Evolutionary conservation across 805 yeast species (phyloP).

Genomic region (Pichia heedii): DNA sequence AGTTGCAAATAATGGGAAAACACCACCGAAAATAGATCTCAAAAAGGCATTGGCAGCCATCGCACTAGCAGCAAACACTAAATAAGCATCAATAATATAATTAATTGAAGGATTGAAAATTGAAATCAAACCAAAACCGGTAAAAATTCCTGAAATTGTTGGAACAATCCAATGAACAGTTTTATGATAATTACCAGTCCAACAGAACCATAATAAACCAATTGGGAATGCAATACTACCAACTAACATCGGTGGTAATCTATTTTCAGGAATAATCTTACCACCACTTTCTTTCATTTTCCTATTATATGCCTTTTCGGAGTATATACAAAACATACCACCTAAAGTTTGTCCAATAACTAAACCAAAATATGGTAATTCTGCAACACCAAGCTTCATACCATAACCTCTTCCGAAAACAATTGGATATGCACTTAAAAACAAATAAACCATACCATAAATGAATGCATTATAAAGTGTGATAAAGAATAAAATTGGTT

Average conservation of each 20-base stretch:
- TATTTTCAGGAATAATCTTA: slow-evolving; percentile 65
- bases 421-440: slow-evolving; percentile 68
- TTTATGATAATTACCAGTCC: slow-evolving; percentile 74
- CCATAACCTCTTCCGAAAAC: slow-evolving; percentile 57
- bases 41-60: slow-evolving; percentile 65
- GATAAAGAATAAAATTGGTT: slow-evolving; percentile 63
- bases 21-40: slow-evolving; percentile 59
- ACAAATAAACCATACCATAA: slow-evolving; percentile 68
- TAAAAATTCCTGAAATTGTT: slow-evolving; percentile 50
- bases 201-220: slow-evolving; percentile 79
- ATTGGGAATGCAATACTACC: slow-evolving; percentile 66
- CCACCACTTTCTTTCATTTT: slow-evolving; percentile 46
- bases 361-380: slow-evolving; percentile 74
- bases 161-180: slow-evolving; percentile 79
- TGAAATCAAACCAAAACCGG: slow-evolving; percentile 59
- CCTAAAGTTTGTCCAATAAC: slow-evolving; percentile 61
- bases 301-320: slow-evolving; percentile 45
- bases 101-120: slow-evolving; percentile 64
- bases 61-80: slow-evolving; percentile 69
- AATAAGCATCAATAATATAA: slow-evolving; percentile 65
- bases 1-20: slow-evolving; percentile 46
- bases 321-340: slow-evolving; percentile 40
- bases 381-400: slow-evolving; percentile 54
- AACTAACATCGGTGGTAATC: slow-evolving; percentile 66
- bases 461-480: slow-evolving; percentile 69